Evolutionary conservation across 2,329 filamentous ascomycete genomes (phyloP), one percentile per base, ranked within the genome.

Genomic region (Pezicula radicicola): DNA sequence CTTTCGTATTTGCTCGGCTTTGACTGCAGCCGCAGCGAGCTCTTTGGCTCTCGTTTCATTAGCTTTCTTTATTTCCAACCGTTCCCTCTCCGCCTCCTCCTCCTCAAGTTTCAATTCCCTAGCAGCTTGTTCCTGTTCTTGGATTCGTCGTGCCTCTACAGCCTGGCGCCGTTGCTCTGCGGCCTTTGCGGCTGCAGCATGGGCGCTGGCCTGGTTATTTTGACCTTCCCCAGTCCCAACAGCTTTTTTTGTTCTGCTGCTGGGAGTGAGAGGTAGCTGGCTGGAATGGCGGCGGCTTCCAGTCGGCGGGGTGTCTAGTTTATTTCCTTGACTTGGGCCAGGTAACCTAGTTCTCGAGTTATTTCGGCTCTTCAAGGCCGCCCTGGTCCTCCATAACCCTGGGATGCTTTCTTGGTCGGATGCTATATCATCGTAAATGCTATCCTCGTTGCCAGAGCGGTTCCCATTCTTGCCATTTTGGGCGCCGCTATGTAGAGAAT

Each of bases 351-450:
- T 16, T 15, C 25, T 48, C 7, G 52, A 50, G 25, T 53, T 58
- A 8, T 60, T 60, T 46, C 46, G 60, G 6, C 46, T 36, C 39
- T 56, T 63, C 36, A 60, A 37, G 1, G 30, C 40, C n/a, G 52
- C 41, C 45, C 52, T 63, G n/a, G 54, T 56, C 15, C 41, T 48
- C 27, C 28, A 56, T 10, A 54, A 18, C 33, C 55, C 51, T 30
- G 54, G 47, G 28, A 50, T 42, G 25, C 50, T 52, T 36, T 61
- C 60, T 13, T 60, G 55, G 33, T 64, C 63, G 16, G 60, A 59
- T 9, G 42, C 48, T 46, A 65, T 57, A 37, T 60, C 53, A 10
- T 66, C 63, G 40, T 66, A 65, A 7, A 65, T 51, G 13, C 42
- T 61, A 13, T 52, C 44, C 37, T 61, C 56, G 33, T 60, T 49